phyloP scores from a whole-genome alignment of 495 filamentous ascomycete species.

The Podospora didyma region DNA sequence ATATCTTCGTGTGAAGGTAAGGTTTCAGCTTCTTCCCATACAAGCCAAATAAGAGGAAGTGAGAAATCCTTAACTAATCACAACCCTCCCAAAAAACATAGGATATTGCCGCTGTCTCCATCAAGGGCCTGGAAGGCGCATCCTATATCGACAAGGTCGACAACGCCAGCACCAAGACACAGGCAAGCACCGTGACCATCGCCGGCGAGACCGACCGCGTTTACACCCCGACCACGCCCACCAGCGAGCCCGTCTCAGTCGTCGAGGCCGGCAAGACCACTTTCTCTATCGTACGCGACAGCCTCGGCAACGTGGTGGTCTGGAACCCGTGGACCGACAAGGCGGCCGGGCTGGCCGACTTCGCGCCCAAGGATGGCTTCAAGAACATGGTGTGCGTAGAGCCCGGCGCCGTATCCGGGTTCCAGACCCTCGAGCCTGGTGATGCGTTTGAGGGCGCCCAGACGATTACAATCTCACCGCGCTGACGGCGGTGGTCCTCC shows the following conservation, averaged over 20 bases:
- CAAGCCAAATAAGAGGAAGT: too few species aligned
- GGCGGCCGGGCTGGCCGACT: slow-evolving; percentile 76
- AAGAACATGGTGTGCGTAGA: slow-evolving; percentile 93
- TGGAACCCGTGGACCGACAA: slow-evolving; percentile 97
- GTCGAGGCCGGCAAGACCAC: slow-evolving; percentile 54
- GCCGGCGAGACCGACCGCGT: slow-evolving; percentile 76
- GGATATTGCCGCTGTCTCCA: slow-evolving; percentile 67
- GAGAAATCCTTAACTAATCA: background rate
- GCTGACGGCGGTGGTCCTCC: too few species aligned
- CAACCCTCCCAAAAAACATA: slow-evolving; percentile 26
- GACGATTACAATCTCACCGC: slow-evolving; percentile 56
- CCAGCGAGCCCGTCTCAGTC: slow-evolving; percentile 54
- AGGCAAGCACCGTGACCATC: slow-evolving; percentile 51
- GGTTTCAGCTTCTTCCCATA: slow-evolving; percentile 28
- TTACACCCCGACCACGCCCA: slow-evolving; percentile 47
- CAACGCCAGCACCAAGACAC: slow-evolving; percentile 49
- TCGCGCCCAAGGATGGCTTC: slow-evolving; percentile 83
- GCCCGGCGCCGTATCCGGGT: slow-evolving; percentile 75
- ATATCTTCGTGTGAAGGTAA: slow-evolving; percentile 76
- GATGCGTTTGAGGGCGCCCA: slow-evolving; percentile 90
- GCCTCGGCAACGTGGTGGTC: slow-evolving; percentile 79
- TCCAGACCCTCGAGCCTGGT: slow-evolving; percentile 78
- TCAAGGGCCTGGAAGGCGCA: slow-evolving; percentile 69
- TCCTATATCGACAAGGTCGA: slow-evolving; percentile 80
- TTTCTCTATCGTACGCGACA: slow-evolving; percentile 74